Conservation (phyloP, 352 stramenopile genomes). For the Phytophthora melonis region DNA sequence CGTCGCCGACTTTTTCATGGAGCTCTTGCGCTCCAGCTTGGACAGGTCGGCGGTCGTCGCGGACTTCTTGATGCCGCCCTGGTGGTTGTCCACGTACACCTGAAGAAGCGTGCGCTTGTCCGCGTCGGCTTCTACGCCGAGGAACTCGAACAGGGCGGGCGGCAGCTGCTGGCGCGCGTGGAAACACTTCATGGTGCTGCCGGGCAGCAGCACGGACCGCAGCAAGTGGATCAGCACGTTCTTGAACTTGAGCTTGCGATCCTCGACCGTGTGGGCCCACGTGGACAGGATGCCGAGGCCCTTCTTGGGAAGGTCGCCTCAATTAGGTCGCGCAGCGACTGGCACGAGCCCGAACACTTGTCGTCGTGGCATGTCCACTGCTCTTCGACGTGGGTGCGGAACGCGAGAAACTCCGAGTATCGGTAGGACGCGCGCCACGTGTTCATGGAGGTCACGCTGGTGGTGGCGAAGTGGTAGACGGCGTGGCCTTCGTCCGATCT, state of each 20-base stretch:
- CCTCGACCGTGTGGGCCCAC: slow-evolving; percentile 49
- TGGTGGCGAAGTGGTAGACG: slow-evolving; percentile 61
- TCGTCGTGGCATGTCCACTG: slow-evolving; percentile 61
- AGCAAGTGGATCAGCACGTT: slow-evolving; percentile 75
- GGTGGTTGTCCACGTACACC: slow-evolving; percentile 65
- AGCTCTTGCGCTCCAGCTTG: slow-evolving; percentile 38
- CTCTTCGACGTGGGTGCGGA: slow-evolving; percentile 68
- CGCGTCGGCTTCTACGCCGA: slow-evolving; percentile 48
- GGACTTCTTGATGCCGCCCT: slow-evolving; percentile 32
- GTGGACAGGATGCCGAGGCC: slow-evolving; percentile 49
- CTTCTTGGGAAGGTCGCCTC: slow-evolving; percentile 71
- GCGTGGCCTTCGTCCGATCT: slow-evolving; percentile 57
- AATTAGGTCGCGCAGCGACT: slow-evolving; percentile 73
- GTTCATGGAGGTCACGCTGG: slow-evolving; percentile 61
- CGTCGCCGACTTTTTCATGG: slow-evolving; percentile 22
- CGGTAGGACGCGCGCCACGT: slow-evolving; percentile 64
- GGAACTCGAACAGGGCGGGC: slow-evolving; percentile 58
- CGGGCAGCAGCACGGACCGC: slow-evolving; percentile 67
- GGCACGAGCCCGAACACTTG: slow-evolving; percentile 70
- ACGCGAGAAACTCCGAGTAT: slow-evolving; percentile 72
- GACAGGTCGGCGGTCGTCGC: slow-evolving; percentile 24
- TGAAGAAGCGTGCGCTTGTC: slow-evolving; percentile 63
- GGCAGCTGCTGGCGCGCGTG: slow-evolving; percentile 37
- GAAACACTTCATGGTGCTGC: slow-evolving; percentile 75
- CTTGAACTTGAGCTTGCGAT: slow-evolving; percentile 72